Conservation (phyloP, 805 yeast species). For the Saccharomyces kudriavzevii region DNA sequence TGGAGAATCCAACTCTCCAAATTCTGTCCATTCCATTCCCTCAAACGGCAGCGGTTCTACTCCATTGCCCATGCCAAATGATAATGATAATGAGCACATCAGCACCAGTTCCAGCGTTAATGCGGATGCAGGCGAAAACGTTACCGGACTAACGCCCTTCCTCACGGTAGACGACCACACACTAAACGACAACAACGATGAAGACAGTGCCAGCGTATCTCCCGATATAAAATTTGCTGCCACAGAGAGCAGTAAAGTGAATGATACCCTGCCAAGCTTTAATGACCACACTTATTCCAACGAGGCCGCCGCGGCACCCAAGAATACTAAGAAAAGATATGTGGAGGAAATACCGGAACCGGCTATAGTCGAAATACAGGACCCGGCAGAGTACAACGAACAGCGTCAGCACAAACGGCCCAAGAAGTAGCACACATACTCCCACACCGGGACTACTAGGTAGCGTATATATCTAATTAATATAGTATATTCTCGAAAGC, state of each 20-base stretch:
- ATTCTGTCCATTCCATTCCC: not conserved
- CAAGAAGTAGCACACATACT: not conserved
- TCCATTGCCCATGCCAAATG: not conserved
- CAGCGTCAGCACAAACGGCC: not conserved
- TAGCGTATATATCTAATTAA: not conserved
- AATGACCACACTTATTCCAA: not conserved
- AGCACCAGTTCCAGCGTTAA: not conserved
- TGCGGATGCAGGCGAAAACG: not conserved
- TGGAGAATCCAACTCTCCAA: constrained; percentile 4
- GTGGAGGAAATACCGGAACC: constrained; percentile 3
- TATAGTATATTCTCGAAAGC: not conserved
- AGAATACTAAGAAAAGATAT: constrained; percentile 2
- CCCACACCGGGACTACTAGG: not conserved
- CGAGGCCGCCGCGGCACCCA: not conserved
- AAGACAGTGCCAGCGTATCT: not conserved
- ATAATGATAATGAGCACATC: not conserved
- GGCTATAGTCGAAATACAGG: not conserved
- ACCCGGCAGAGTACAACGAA: not conserved
- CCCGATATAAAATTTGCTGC: not conserved
- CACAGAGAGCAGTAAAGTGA: not conserved
- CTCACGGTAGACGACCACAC: not conserved
- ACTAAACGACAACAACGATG: not conserved
- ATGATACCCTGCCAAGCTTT: not conserved
- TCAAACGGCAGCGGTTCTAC: not conserved
- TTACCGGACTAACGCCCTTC: not conserved